These are phyloP conservation scores for Nitzschia sp. DNA, from an alignment of 108 stramenopile genomes.

Conservation along the genomic window DNA sequence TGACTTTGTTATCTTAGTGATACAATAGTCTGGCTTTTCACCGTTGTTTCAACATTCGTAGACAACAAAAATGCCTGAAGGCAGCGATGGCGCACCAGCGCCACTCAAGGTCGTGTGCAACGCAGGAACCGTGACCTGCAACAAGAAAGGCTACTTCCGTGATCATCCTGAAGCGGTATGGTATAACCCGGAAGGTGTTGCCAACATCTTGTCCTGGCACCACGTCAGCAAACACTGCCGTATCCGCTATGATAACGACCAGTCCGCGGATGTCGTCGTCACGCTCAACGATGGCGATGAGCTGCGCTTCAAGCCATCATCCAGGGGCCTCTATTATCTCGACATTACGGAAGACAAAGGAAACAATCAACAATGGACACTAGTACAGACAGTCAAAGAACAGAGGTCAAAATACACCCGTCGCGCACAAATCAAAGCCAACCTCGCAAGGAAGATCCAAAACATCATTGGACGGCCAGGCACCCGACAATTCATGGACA, in stretches of 20 bases:
- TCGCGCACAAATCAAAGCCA: slow-evolving; percentile 7
- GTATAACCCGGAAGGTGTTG: slow-evolving; percentile 40
- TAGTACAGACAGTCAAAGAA: slow-evolving; percentile 1
- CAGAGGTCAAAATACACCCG: slow-evolving; percentile 1
- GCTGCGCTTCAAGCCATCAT: neutral
- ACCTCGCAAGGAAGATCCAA: slow-evolving; percentile 8
- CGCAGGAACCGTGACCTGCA: slow-evolving; percentile 11
- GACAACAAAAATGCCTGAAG: no score
- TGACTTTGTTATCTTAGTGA: no score
- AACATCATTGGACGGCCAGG: slow-evolving; percentile 9
- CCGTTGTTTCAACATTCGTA: no score
- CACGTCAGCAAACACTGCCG: slow-evolving; percentile 13
- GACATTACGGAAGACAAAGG: neutral
- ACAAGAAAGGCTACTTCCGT: slow-evolving; percentile 22
- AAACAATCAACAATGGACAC: neutral
- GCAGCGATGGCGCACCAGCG: no score
- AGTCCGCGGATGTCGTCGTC: slow-evolving; percentile 9
- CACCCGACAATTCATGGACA: neutral
- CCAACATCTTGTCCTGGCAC: slow-evolving; percentile 43
- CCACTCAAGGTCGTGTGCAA: slow-evolving; percentile 25
- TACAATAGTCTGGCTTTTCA: no score
- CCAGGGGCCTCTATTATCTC: neutral
- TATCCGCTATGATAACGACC: slow-evolving; percentile 34
- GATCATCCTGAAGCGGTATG: slow-evolving; percentile 29
- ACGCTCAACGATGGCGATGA: slow-evolving; percentile 4